Evolutionary conservation across 306 rosid genomes (phyloP), one percentile per base, ranked within the genome.

Genomic region (Vicia villosa): DNA sequence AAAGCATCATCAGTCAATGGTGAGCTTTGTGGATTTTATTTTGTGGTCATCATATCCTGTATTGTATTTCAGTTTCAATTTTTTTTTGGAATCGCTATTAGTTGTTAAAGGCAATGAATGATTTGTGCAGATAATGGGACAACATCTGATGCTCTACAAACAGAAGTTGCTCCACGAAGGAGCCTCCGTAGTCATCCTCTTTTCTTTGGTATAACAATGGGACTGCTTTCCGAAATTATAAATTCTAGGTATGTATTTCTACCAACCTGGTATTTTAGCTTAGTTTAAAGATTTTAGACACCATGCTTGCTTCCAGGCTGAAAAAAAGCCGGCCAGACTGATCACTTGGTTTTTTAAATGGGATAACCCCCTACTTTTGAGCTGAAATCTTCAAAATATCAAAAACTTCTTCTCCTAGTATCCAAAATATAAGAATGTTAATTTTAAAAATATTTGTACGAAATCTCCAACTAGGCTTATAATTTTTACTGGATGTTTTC

Each of bases 201-300:
- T 77, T 94, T 94, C 89, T 91, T 91, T 70, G 99, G 97, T 43
- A 87, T 94, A 79, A 91, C 92, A 16, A 88, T 94, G 99, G 99
- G 99, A 32, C 82, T 94, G 49, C 91, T 94, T 71, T 89, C 99
- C 32, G 99, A 91, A 86, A 83, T 94, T 67, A 94, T 91, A 80
- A 94, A 94, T 78, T 94, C 99, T 56, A 94, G 99, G 99, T 89
- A 91, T 30, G 40, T 70, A 60, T 62, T 77, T 80, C 66, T 79
- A 36, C 74, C 34, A 68, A 60, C 70, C 54, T 72, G 16, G 36
- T 56, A 52, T 54, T 70, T 70, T 70, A 40, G 72, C 68, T 56
- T 70, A 16, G 49, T 49, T 45, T 57, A 45, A 58, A 78, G 70
- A 52, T 63, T 36, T 55, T 41, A 36, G 57, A 24, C 63, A 65